A percentile compares a stretch with the other conserved stretches of the same genome.
phyloP scores from a whole-genome alignment of 805 yeast genomes.

The Kazachstania martiniae region DNA sequence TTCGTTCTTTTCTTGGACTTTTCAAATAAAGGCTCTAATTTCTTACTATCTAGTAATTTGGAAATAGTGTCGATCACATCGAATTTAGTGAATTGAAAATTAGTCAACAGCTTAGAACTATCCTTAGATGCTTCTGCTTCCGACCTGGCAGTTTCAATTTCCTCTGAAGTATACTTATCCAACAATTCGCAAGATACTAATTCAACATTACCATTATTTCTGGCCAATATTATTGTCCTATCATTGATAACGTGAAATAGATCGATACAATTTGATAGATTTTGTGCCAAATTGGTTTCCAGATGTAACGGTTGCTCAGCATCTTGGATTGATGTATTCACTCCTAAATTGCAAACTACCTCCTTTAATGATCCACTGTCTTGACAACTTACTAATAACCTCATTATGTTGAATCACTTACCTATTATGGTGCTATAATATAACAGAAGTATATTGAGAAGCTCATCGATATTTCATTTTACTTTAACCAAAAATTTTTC shows the following conservation, averaged over 20 bases:
- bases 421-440: not conserved
- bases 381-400: constrained; percentile 49
- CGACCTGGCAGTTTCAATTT: constrained; percentile 7
- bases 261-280: constrained; percentile 30
- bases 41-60: constrained; percentile 13
- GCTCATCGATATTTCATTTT: not conserved
- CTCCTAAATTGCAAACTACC: constrained; percentile 50
- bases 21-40: constrained; percentile 14
- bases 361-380: constrained; percentile 62
- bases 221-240: constrained; percentile 34
- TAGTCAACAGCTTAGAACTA: constrained; percentile 2
- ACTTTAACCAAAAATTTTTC: too few species aligned
- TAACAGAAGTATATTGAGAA: not conserved
- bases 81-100: constrained; percentile 12
- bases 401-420: constrained; percentile 30
- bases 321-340: constrained; percentile 68
- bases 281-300: constrained; percentile 33
- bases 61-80: constrained; percentile 12
- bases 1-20: constrained; percentile 22
- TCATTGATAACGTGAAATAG: constrained; percentile 28
- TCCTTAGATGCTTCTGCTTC: constrained; percentile 3
- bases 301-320: constrained; percentile 54
- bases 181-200: too few species aligned
- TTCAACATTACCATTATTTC: constrained; percentile 35
- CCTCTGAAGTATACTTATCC: too few species aligned